These are phyloP conservation scores for Saccharomycopsis babjevae DNA, from an alignment of 805 yeast species.

Conservation along the genomic window DNA sequence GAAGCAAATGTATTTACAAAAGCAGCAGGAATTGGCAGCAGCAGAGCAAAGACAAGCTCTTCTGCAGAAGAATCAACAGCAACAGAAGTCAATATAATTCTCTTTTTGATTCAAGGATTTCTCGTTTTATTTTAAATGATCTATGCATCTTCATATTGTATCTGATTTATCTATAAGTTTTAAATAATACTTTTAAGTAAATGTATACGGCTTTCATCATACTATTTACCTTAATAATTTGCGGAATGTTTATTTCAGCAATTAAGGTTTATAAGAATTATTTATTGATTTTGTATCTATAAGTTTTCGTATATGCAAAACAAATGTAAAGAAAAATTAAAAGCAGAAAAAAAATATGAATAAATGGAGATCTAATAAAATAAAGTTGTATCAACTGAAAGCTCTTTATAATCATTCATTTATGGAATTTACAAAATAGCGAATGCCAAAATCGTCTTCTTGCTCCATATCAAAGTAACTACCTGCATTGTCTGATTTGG, in stretches of 20 bases:
- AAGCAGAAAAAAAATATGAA: neutral
- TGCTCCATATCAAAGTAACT: neutral
- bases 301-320: neutral
- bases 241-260: too few species aligned
- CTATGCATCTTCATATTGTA: neutral
- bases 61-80: conserved; percentile 6
- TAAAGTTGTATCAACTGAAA: too few species aligned
- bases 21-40: conserved; percentile 21
- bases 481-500: neutral
- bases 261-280: neutral
- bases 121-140: neutral
- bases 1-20: conserved; percentile 21
- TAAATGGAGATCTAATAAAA: neutral
- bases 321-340: neutral
- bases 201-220: too few species aligned
- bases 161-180: neutral
- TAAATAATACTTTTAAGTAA: too few species aligned
- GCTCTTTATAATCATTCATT: neutral
- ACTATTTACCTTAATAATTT: too few species aligned
- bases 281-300: neutral
- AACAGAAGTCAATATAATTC: neutral
- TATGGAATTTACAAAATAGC: neutral
- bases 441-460: neutral
- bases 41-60: conserved; percentile 9
- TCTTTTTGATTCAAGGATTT: neutral